phyloP scores from a whole-genome alignment of 345 rosid genomes.

The Nasturtium officinale region DNA sequence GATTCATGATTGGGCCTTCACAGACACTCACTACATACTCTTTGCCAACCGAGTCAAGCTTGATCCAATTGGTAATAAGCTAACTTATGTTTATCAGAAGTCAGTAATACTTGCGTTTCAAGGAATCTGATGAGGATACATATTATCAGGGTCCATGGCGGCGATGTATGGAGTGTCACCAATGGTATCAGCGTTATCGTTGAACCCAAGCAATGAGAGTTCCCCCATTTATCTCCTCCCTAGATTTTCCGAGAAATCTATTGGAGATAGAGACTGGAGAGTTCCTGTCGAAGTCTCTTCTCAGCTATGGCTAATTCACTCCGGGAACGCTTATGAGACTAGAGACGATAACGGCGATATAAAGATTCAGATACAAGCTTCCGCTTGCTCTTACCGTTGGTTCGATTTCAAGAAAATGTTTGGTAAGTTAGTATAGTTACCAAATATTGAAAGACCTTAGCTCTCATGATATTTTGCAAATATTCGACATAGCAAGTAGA shows the following conservation, averaged over 20 bases:
- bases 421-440: conserved; percentile 48
- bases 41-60: conserved; percentile 83
- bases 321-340: conserved; percentile 72
- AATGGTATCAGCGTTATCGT: conserved; percentile 85
- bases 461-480: not conserved
- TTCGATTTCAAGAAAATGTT: conserved; percentile 80
- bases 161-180: conserved; percentile 84
- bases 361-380: conserved; percentile 63
- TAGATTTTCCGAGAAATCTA: conserved; percentile 47
- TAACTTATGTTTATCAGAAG: not conserved
- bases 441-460: conserved; percentile 5
- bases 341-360: conserved; percentile 49
- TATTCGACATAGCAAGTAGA: not conserved
- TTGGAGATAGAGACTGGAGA: conserved; percentile 64
- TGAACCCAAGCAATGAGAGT: conserved; percentile 70
- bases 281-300: conserved; percentile 73
- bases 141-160: conserved; percentile 62
- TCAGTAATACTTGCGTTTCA: conserved; percentile 15
- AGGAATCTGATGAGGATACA: conserved; percentile 5
- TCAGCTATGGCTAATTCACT: conserved; percentile 75
- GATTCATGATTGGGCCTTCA: conserved; percentile 98
- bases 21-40: conserved; percentile 70
- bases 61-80: conserved; percentile 58
- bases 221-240: conserved; percentile 87
- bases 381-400: conserved; percentile 81